Percentiles rank a stretch among this genome's conserved stretches.
Conservation (phyloP, 2,329 filamentous ascomycete genomes). For the Leptographium lundbergii region DNA sequence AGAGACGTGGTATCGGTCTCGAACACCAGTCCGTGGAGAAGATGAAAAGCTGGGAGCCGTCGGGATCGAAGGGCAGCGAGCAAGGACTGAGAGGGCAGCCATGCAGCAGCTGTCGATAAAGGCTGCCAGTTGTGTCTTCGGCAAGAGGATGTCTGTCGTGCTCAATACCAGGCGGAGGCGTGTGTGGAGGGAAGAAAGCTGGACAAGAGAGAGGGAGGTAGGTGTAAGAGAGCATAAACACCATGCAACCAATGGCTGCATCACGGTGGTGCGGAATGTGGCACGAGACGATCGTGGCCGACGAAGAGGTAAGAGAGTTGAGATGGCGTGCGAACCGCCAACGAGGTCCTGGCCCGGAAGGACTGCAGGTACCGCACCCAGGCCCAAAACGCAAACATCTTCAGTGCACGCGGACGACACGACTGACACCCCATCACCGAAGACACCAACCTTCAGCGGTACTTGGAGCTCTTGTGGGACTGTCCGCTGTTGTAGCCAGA, state of each 20-base stretch:
- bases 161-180: not conserved
- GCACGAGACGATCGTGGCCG: conserved; percentile 28
- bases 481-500: conserved; percentile 40
- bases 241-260: not conserved
- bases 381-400: conserved; percentile 28
- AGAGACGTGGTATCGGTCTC: not conserved
- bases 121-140: not conserved
- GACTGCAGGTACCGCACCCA: conserved; percentile 40
- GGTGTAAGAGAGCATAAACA: not conserved
- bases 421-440: conserved; percentile 32
- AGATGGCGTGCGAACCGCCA: conserved; percentile 28
- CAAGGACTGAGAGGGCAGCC: not conserved
- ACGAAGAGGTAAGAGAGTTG: conserved; percentile 36
- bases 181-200: too few relatives aligned
- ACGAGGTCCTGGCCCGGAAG: conserved; percentile 23
- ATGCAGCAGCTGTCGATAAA: too few relatives aligned
- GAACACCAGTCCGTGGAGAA: not conserved
- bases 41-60: not conserved
- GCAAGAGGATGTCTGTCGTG: not conserved
- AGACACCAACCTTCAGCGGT: conserved; percentile 42
- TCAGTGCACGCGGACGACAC: conserved; percentile 27
- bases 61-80: not conserved
- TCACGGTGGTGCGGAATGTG: conserved; percentile 22
- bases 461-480: conserved; percentile 29
- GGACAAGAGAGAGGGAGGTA: not conserved